Evolutionary conservation across 306 rosid genomes (phyloP).

Genomic region (Medicago lupulina): DNA sequence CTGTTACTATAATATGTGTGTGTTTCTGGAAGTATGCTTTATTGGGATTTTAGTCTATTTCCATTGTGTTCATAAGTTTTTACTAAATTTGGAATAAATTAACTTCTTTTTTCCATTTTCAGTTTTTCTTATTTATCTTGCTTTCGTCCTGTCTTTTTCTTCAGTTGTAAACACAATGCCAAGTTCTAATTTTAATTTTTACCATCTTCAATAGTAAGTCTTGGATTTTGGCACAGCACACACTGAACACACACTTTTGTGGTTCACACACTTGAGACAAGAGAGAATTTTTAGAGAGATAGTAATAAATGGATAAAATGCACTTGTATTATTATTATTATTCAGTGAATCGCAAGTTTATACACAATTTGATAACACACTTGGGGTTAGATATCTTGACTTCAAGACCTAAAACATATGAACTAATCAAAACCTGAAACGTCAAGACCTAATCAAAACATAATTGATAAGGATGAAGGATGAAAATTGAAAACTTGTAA

Average conservation of each 20-base stretch:
- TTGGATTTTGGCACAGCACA: conserved; percentile 1
- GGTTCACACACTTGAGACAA: not conserved
- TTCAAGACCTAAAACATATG: not conserved
- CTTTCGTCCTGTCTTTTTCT: not conserved
- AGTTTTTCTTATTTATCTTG: not conserved
- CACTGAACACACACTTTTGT: not conserved
- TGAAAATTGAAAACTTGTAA: not conserved
- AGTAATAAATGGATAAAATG: not conserved
- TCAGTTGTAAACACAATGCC: not conserved
- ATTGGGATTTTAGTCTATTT: conserved; percentile 11
- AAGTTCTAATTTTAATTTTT: not conserved
- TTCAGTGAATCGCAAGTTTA: conserved; percentile 10
- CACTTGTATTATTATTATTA: not conserved
- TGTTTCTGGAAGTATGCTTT: not conserved
- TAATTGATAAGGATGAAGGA: not conserved
- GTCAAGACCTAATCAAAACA: conserved; percentile 7
- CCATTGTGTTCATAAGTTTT: not conserved
- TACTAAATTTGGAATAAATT: not conserved
- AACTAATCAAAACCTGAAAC: conserved; percentile 14
- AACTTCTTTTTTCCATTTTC: conserved; percentile 1
- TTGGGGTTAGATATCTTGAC: not conserved
- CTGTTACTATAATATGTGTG: not conserved
- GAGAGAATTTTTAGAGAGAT: not conserved
- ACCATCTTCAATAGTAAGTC: conserved; percentile 6
- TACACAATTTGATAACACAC: not conserved